Conservation (phyloP, 2,329 filamentous ascomycete species). For the Exophiala dermatitidis region DNA sequence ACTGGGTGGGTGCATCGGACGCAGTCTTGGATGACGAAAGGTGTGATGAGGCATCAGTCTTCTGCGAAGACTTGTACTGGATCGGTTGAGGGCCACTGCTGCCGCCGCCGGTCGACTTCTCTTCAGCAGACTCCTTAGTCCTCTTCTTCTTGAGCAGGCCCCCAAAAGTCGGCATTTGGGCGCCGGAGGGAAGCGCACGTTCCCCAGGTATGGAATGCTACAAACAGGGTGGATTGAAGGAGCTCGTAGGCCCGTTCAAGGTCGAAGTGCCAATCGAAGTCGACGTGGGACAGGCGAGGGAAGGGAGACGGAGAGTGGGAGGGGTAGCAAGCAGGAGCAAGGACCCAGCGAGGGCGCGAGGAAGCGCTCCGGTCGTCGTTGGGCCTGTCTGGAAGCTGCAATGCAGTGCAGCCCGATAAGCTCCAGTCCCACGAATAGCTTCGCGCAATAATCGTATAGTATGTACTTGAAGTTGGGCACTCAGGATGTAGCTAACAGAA, state of each 20-base stretch:
- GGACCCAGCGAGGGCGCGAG: constrained; percentile 10
- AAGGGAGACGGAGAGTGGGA: constrained; percentile 7
- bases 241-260: constrained; percentile 16
- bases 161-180: constrained; percentile 80
- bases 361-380: background rate
- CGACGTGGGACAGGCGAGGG: constrained; percentile 15
- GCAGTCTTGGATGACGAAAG: constrained; percentile 28
- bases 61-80: constrained; percentile 43
- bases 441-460: background rate
- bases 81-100: constrained; percentile 19
- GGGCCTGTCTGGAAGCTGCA: constrained; percentile 12
- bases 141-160: constrained; percentile 93
- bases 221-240: constrained; percentile 11
- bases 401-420: constrained; percentile 20
- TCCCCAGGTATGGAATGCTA: constrained; percentile 19
- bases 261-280: constrained; percentile 12
- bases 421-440: constrained; percentile 9
- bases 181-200: constrained; percentile 21
- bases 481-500: background rate
- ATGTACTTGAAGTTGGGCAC: background rate
- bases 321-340: constrained; percentile 20
- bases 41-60: constrained; percentile 57
- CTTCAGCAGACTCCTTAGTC: constrained; percentile 72
- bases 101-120: constrained; percentile 29
- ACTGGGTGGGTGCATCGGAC: constrained; percentile 31